Evolutionary conservation across 2,329 filamentous ascomycete species (phyloP), one percentile per base, ranked within the genome.

Genomic region (Aspergillus sp.): DNA sequence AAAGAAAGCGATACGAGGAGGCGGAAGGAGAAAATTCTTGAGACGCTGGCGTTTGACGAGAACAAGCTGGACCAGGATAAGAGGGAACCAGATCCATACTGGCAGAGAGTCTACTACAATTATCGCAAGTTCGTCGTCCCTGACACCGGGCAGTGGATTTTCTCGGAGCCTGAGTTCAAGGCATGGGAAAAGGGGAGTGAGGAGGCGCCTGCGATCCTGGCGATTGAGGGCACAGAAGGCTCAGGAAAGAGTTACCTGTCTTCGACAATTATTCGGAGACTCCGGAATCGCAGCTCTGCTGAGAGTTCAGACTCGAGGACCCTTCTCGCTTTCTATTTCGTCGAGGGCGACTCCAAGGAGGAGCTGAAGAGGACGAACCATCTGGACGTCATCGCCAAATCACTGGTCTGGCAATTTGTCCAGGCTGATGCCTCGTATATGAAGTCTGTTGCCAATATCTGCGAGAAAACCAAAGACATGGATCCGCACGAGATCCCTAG

Each of bases 381-480:
- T 22, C 37, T 64, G 2, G 59, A 63, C 50, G 56, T 57, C 9
- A 58, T 64, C 34, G 51, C 57, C 4, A 64, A 63, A 22, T 60
- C 62, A 2, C 51, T 63, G n/a, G 49, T 64, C 30, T 64, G 61
- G 62, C 62, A 64, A 13, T 60, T 64, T 44, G 54, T 47, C 11
- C 61, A 63, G 47, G 42, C 48, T 6, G 61, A 64, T 44, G 53
- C 48, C 9, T 60, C 57, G 6, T 64, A 63, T 22, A 49, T 61
- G 54, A 64, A 63, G 39, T 63, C 59, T n/a, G 61, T 60, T 12
- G 62, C 61, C 4, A 44, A 40, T 11, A 59, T 63, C 33, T 63
- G 62, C 20, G 54, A 64, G 15, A 39, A 46, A 13, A 30, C 19
- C 34, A 33, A 44, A 6, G 62, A 61, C 22, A 44, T 64, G 30